phyloP scores from a whole-genome alignment of 352 stramenopile genomes.

The Phytophthora macrochlamydospora region DNA sequence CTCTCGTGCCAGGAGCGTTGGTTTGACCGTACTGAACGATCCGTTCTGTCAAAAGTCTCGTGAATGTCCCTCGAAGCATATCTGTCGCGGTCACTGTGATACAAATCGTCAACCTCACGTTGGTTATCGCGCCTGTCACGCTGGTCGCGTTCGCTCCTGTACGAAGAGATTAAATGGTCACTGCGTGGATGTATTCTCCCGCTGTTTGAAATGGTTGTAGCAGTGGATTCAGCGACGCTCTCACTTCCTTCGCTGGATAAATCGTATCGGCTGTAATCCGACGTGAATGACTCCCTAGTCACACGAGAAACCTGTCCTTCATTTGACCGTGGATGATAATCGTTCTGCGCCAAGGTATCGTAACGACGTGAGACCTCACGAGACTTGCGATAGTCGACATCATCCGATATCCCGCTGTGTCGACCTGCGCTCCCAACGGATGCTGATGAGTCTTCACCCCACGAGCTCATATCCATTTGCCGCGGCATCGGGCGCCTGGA shows the following conservation, averaged over 20 bases:
- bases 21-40: background rate
- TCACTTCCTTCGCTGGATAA: slow-evolving; percentile 8
- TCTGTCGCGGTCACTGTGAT: background rate
- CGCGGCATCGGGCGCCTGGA: slow-evolving; percentile 50
- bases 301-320: background rate
- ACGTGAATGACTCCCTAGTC: background rate
- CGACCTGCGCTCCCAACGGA: background rate
- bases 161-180: background rate
- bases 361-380: slow-evolving; percentile 11
- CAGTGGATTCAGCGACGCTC: slow-evolving; percentile 4
- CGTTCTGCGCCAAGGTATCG: slow-evolving; percentile 1
- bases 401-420: background rate
- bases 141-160: slow-evolving; percentile 3
- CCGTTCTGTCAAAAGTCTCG: background rate
- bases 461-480: slow-evolving; percentile 55
- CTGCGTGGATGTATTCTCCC: background rate
- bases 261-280: slow-evolving; percentile 1
- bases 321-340: slow-evolving; percentile 3
- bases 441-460: slow-evolving; percentile 29
- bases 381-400: slow-evolving; percentile 10
- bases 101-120: slow-evolving; percentile 8
- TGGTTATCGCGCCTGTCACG: slow-evolving; percentile 18
- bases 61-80: background rate
- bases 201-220: slow-evolving; percentile 9
- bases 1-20: background rate